A percentile compares a stretch with the other conserved stretches of the same genome.
phyloP scores from a whole-genome alignment of 164 flowering plant species.

The Taxillus chinensis region DNA sequence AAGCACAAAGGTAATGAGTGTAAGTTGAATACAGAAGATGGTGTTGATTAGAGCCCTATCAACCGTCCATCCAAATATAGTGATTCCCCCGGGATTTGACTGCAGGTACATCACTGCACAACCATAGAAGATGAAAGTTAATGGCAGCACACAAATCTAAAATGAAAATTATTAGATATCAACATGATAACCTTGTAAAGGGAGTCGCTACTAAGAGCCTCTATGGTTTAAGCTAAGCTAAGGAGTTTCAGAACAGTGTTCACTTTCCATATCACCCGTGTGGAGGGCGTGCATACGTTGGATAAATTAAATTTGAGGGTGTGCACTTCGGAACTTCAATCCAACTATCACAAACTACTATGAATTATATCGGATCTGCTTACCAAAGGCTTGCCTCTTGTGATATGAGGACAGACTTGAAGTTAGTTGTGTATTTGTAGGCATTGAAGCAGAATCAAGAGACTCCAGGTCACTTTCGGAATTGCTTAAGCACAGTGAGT shows the following conservation, averaged over 20 bases:
- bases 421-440: slow-evolving; percentile 35
- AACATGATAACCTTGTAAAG: too few species aligned
- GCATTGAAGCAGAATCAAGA: slow-evolving; percentile 29
- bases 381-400: slow-evolving; percentile 83
- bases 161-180: too few species aligned
- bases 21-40: neutral
- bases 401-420: slow-evolving; percentile 61
- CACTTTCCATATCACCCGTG: too few species aligned
- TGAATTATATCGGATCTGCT: slow-evolving; percentile 7
- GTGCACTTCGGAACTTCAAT: too few species aligned
- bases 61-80: neutral
- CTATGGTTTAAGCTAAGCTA: too few species aligned
- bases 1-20: slow-evolving; percentile 19
- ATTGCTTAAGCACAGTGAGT: slow-evolving; percentile 16
- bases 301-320: too few species aligned
- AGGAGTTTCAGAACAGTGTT: too few species aligned
- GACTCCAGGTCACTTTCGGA: slow-evolving; percentile 89
- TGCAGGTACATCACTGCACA: slow-evolving; percentile 2
- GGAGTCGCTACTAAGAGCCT: too few species aligned
- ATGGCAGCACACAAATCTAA: neutral
- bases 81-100: slow-evolving; percentile 1
- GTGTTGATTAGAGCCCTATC: slow-evolving; percentile 2
- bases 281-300: too few species aligned
- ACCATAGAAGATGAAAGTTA: neutral
- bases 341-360: neutral